Evolutionary conservation across 768 basidiomycete genomes (phyloP).

Genomic region (Arthromyces matolae): DNA sequence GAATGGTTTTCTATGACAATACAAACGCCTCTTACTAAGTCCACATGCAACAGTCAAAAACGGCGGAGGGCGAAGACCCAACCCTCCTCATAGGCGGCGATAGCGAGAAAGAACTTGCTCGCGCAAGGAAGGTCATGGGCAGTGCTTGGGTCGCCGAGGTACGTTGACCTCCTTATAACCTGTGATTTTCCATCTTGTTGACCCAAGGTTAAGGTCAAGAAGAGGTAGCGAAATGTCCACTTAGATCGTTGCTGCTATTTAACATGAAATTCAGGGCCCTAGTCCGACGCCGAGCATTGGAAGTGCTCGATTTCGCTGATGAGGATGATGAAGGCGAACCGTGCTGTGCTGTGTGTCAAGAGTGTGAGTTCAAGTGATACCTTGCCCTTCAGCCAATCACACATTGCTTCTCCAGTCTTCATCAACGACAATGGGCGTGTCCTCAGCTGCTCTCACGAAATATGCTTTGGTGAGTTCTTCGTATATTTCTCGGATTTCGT

Average conservation of each 20-base stretch:
- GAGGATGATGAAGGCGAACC: slow-evolving; percentile 40
- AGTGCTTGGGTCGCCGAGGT: slow-evolving; percentile 39
- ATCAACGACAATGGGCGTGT: slow-evolving; percentile 51
- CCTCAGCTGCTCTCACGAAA: slow-evolving; percentile 63
- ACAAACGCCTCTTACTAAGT: too few relatives aligned
- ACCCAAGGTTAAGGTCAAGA: slow-evolving; percentile 28
- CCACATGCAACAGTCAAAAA: slow-evolving; percentile 33
- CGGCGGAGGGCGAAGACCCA: slow-evolving; percentile 48
- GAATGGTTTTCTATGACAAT: slow-evolving; percentile 22
- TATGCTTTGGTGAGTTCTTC: slow-evolving; percentile 49
- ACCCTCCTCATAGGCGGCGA: slow-evolving; percentile 44
- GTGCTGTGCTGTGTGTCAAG: slow-evolving; percentile 65
- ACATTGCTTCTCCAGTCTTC: slow-evolving; percentile 35
- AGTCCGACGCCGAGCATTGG: slow-evolving; percentile 40
- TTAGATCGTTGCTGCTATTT: background rate
- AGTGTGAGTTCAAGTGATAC: slow-evolving; percentile 33
- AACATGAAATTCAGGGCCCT: slow-evolving; percentile 35
- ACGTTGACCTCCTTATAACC: background rate
- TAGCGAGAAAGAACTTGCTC: slow-evolving; percentile 51
- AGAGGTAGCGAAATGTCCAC: slow-evolving; percentile 21
- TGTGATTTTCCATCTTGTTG: background rate
- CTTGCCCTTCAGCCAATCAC: too few relatives aligned
- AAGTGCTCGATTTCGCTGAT: slow-evolving; percentile 43
- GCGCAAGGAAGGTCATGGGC: slow-evolving; percentile 50
- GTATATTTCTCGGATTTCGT: background rate